Conservation (phyloP, 2,329 filamentous ascomycete species). For the Ceratocystis cubensis region DNA sequence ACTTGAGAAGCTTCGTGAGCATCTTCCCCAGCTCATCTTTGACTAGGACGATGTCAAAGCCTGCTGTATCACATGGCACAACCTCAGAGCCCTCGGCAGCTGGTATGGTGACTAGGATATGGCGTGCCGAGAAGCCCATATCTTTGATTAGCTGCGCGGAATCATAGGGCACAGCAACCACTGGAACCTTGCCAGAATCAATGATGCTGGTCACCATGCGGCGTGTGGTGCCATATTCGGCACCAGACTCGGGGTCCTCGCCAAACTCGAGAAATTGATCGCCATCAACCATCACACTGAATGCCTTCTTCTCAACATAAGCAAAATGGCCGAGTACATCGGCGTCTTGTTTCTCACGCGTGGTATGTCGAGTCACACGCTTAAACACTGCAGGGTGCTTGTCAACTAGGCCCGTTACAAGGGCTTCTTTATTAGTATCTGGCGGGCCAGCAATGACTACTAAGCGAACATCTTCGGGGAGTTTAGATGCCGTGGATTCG, state of each 20-base stretch:
- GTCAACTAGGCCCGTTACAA: conserved; percentile 51
- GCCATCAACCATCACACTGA: conserved; percentile 46
- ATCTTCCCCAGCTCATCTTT: conserved; percentile 26
- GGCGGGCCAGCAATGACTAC: conserved; percentile 57
- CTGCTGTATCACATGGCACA: conserved; percentile 11
- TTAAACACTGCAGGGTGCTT: conserved; percentile 54
- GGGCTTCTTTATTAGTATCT: conserved; percentile 49
- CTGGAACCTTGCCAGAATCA: conserved; percentile 46
- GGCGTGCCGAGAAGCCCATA: conserved; percentile 43
- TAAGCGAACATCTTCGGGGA: conserved; percentile 39
- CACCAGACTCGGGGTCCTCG: conserved; percentile 35
- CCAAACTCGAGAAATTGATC: conserved; percentile 48
- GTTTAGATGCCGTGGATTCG: conserved; percentile 22
- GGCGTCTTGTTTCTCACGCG: conserved; percentile 36
- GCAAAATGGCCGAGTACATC: conserved; percentile 43
- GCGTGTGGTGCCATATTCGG: conserved; percentile 42
- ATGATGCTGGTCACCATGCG: conserved; percentile 40
- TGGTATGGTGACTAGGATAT: conserved; percentile 40
- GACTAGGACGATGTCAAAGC: conserved; percentile 22
- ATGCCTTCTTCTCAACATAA: conserved; percentile 44
- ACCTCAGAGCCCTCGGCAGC: conserved; percentile 23
- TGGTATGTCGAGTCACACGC: conserved; percentile 43
- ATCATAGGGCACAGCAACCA: conserved; percentile 30
- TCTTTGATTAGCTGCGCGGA: conserved; percentile 41
- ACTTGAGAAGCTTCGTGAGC: conserved; percentile 24